phyloP scores from a whole-genome alignment of 805 yeast species.

The Danielia oregonensis region DNA sequence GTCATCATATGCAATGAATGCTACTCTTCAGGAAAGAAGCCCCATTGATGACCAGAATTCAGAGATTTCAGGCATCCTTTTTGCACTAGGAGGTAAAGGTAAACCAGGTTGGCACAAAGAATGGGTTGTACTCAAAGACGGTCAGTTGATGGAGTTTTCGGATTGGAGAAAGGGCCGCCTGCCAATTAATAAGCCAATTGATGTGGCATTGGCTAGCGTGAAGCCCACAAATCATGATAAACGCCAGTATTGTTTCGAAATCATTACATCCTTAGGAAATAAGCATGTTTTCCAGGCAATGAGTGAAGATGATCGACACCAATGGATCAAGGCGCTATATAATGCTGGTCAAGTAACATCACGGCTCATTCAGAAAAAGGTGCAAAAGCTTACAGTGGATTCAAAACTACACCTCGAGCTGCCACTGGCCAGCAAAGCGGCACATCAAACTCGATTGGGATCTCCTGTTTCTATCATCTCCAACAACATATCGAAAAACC shows the following conservation, averaged over 20 bases:
- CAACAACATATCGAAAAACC: conserved; percentile 11
- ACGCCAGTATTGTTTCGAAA: conserved; percentile 64
- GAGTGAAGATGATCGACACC: conserved; percentile 58
- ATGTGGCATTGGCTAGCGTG: conserved; percentile 62
- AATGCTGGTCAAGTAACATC: conserved; percentile 50
- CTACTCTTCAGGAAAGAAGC: conserved; percentile 1
- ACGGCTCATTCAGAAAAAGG: conserved; percentile 4
- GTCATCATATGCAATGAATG: background rate
- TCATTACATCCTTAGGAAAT: conserved; percentile 62
- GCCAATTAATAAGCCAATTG: conserved; percentile 63
- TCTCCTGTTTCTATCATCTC: conserved; percentile 35
- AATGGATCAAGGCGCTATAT: conserved; percentile 65
- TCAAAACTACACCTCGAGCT: conserved; percentile 2
- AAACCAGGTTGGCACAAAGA: conserved; percentile 83
- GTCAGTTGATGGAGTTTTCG: conserved; percentile 63
- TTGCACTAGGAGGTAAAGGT: conserved; percentile 56
- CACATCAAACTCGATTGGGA: conserved; percentile 13
- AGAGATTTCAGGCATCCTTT: conserved; percentile 48
- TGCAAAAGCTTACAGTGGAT: background rate
- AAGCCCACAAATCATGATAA: conserved; percentile 46
- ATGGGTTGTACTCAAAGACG: conserved; percentile 75
- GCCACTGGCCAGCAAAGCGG: conserved; percentile 1
- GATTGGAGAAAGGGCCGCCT: conserved; percentile 75
- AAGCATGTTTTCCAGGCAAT: conserved; percentile 75
- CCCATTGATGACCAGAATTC: conserved; percentile 24